Base-by-base conservation (phyloP, 371 early-diverging fungal genomes). In the Zopfochytrium polystomum region DNA sequence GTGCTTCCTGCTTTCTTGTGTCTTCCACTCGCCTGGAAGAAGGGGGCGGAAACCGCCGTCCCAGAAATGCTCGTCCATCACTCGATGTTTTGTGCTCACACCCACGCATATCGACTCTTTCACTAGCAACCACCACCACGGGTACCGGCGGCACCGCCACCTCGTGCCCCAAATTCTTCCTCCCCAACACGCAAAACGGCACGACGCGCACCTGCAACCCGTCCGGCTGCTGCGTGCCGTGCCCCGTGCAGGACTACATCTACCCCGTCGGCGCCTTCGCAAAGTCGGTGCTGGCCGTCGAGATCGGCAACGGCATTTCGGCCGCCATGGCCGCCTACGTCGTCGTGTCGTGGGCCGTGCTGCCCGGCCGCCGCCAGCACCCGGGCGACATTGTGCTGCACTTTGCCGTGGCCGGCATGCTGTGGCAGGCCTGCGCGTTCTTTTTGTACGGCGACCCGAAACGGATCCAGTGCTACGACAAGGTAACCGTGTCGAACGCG, bases 361-460 rank as follows among this genome's bases (percentile, higher is more conserved):
- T 87, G 23, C 82, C 83, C 4, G 85, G 81, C 52, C 85, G 85
- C 50, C 70, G 84, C 60, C 73, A 78, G 34, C 87, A 87, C 58
- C 85, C 87, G 20, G 82, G 83, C 9, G 73, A 83, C n/a, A 71
- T 87, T 55, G 84, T 87, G 47, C 63, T 85, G 42, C 80, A 81
- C 66, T 80, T 85, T 50, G 68, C 79, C 4, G 63, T 82, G 31
- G 74, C 80, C 34, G 74, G 70, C 53, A 77, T 73, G 26, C 75
- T 80, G 22, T 67, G 67, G 67, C 58, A 58, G 55, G 32, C 60
- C 22, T 62, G 62, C 62, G 33, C 49, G 13, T 71, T 82, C 38
- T 85, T 85, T 58, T 72, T 81, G 5, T 44, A 83, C 18, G 74
- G 79, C n/a, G 69, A 84, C 50, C 80, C 81, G 27, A 63, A 65